Evolutionary conservation across 2,329 filamentous ascomycete species (phyloP), one percentile per base, ranked within the genome.

Genomic region (Aspergillus sclerotialis): DNA sequence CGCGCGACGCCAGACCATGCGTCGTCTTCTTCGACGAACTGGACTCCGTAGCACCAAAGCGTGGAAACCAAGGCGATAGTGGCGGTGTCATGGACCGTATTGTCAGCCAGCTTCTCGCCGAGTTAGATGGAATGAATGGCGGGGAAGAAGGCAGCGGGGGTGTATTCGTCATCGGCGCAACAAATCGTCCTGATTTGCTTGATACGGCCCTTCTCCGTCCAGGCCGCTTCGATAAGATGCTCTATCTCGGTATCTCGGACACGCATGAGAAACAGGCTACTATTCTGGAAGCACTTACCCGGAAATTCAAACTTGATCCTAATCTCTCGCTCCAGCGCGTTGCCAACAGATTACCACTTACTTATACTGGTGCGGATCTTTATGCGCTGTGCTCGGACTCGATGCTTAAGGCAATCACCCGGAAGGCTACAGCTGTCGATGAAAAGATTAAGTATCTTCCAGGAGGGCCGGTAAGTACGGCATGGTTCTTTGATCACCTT

Each of bases 11-110:
- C 39, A 90, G 92, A 47, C 92, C 92, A 62, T 98, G 93, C 55
- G 86, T 98, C 39, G 93, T 98, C 50, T 98, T 98, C 80, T 78
- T 98, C 43, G 92, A 98, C 53, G 92, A 98, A 72, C 68, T 98
- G 66, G 92, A 98, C 58, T 98, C 86, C 14, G 90, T 96, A 2
- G 90, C 92, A 4, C 92, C 92, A 0, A 96, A 96, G 68, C 76
- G 92, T 63, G 92, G 92, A 24, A 96, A 96, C 53, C 90, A 96
- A 61, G 92, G 92, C 31, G 92, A 96, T 53, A 94, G 87, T 44
- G 90, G 92, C 37, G 92, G 92, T 55, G 92, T 96, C 36, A 96
- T 96, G 90, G 92, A 96, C 59, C 80, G 92, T 36, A 96, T 96
- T 46, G 90, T 98, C 33, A 92, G 84, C 39, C 92, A 96, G 66